Conservation (phyloP, 805 yeast genomes). For the Myxozyma nipponensis region DNA sequence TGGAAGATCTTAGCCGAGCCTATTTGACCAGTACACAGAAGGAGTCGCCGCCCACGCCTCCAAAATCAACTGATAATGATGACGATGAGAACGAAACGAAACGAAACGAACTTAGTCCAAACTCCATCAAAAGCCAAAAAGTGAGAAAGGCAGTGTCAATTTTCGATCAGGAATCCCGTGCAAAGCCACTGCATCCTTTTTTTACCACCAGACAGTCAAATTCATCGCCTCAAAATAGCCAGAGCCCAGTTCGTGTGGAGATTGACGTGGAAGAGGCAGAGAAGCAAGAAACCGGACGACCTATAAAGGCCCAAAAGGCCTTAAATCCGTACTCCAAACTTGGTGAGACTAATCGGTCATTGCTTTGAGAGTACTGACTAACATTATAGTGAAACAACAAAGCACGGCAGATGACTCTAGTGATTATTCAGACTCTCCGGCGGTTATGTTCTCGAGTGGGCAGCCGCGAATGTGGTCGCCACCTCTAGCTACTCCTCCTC, state of each 20-base stretch:
- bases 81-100: not conserved
- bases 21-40: not conserved
- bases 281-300: no score
- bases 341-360: no score
- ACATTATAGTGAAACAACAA: no score
- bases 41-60: conserved; percentile 19
- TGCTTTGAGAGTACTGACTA: no score
- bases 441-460: no score
- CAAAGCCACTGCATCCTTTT: conserved; percentile 9
- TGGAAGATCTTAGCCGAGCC: not conserved
- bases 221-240: no score
- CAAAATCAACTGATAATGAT: conserved; percentile 6
- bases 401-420: no score
- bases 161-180: not conserved
- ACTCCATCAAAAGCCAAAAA: not conserved
- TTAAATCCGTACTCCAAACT: no score
- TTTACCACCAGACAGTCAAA: not conserved
- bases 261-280: no score
- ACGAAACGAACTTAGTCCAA: not conserved
- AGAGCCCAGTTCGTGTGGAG: no score
- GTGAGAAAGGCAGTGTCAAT: not conserved
- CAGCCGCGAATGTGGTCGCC: not conserved
- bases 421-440: no score
- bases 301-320: no score
- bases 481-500: not conserved